Percentiles rank a stretch among this genome's conserved stretches.
phyloP scores from a whole-genome alignment of 768 basidiomycete species.

The Termitomyces sp. region DNA sequence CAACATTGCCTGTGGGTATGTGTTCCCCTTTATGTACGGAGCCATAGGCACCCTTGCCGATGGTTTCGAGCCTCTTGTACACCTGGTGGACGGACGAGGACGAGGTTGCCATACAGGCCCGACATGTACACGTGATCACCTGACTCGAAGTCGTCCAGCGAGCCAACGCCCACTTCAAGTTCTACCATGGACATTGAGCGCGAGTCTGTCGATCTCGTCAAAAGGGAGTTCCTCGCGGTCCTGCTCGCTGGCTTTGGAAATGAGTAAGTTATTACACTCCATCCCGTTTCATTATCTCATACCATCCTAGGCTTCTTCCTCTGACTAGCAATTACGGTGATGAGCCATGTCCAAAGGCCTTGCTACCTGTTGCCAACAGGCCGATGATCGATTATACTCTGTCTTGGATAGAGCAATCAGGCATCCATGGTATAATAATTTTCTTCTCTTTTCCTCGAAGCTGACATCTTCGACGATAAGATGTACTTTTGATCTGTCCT shows the following conservation, averaged over 20 bases:
- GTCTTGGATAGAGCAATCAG: conserved; percentile 84
- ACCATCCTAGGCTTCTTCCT: conserved; percentile 57
- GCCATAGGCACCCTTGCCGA: conserved; percentile 95
- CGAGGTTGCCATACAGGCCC: conserved; percentile 15
- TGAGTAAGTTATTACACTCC: conserved; percentile 42
- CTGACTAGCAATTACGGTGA: conserved; percentile 78
- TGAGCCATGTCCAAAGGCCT: conserved; percentile 79
- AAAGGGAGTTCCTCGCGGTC: conserved; percentile 83
- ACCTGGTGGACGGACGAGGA: conserved; percentile 66
- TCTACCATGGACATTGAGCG: conserved; percentile 61
- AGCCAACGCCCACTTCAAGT: background rate
- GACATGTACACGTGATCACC: conserved; percentile 8
- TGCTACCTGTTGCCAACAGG: conserved; percentile 84
- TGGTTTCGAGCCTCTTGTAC: conserved; percentile 83
- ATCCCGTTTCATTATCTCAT: conserved; percentile 12
- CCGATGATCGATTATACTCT: conserved; percentile 84
- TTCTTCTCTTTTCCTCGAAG: background rate
- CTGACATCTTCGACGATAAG: conserved; percentile 34
- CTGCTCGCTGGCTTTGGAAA: conserved; percentile 92
- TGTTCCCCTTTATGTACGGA: conserved; percentile 92
- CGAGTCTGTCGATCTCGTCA: conserved; percentile 46
- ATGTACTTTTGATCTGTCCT: conserved; percentile 86
- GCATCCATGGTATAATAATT: conserved; percentile 61
- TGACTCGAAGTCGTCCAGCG: background rate
- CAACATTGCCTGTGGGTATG: conserved; percentile 78